phyloP scores from a whole-genome alignment of 306 rosid species.

The Dryas drummondii region DNA sequence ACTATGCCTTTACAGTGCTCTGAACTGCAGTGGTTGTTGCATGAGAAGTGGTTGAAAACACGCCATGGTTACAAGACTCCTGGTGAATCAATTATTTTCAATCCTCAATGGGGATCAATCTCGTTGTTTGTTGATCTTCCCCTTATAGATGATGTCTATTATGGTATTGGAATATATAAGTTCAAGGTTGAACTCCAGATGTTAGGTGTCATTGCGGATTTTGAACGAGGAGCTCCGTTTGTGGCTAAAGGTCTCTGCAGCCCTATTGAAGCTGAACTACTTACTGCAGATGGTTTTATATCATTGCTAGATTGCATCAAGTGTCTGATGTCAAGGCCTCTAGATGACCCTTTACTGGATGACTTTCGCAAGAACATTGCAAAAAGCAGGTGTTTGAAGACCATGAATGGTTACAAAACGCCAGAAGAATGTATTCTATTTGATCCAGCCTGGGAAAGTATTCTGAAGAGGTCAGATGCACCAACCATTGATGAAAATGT shows the following conservation, averaged over 20 bases:
- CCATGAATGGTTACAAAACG: constrained; percentile 10
- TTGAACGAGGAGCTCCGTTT: constrained; percentile 17
- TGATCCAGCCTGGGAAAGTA: constrained; percentile 21
- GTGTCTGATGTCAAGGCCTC: neutral
- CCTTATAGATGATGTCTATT: constrained; percentile 22
- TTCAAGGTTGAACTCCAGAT: constrained; percentile 23
- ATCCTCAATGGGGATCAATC: constrained; percentile 21
- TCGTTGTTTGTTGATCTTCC: constrained; percentile 23
- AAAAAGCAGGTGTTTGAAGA: constrained; percentile 19
- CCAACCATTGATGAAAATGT: constrained; percentile 18
- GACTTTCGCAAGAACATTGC: constrained; percentile 12
- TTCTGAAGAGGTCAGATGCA: constrained; percentile 18
- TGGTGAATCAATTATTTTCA: constrained; percentile 21
- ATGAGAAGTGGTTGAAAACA: constrained; percentile 30
- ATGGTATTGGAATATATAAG: constrained; percentile 7
- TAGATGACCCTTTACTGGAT: neutral
- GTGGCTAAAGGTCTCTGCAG: constrained; percentile 19
- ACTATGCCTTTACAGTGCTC: neutral
- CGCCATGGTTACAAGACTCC: constrained; percentile 33
- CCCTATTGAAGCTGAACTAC: neutral
- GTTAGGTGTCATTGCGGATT: constrained; percentile 27
- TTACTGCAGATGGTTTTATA: constrained; percentile 16
- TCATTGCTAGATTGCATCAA: constrained; percentile 21
- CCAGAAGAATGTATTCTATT: constrained; percentile 23
- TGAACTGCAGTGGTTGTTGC: constrained; percentile 14